Percentiles rank a stretch among this genome's conserved stretches.
phyloP scores from a whole-genome alignment of 1,139 yeast species.

The Kurtzmaniella quercitrusa region DNA sequence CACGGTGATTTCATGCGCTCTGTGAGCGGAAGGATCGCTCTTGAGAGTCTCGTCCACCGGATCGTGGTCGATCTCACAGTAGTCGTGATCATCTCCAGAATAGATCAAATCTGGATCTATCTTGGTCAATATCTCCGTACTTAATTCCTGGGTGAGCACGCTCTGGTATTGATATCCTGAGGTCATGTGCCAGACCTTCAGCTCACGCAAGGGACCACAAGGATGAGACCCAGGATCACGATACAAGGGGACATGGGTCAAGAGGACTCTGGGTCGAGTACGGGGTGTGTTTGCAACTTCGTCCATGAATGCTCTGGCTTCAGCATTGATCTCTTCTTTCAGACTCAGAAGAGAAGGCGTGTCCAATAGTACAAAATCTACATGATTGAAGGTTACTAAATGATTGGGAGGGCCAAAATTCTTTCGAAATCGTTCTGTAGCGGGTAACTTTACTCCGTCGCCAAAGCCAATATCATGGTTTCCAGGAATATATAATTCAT shows the following conservation, averaged over 20 bases:
- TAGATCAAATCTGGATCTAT: conserved; percentile 40
- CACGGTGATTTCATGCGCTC: conserved; percentile 43
- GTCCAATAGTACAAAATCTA: conserved; percentile 45
- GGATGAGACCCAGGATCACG: conserved; percentile 25
- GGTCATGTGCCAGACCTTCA: conserved; percentile 17
- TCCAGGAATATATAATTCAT: conserved; percentile 51
- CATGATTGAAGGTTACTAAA: conserved; percentile 26
- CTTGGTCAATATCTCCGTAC: conserved; percentile 24
- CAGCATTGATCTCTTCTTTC: conserved; percentile 20
- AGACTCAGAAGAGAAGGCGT: conserved; percentile 39
- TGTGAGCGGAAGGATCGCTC: conserved; percentile 9
- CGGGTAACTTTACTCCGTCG: conserved; percentile 35
- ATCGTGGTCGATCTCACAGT: conserved; percentile 44
- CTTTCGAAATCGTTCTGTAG: conserved; percentile 34
- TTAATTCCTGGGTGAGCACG: conserved; percentile 28
- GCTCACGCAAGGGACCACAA: conserved; percentile 48
- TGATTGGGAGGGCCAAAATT: conserved; percentile 41
- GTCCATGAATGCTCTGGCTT: conserved; percentile 29
- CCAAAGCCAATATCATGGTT: conserved; percentile 59
- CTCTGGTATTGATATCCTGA: conserved; percentile 54
- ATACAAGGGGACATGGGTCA: conserved; percentile 49
- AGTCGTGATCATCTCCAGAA: conserved; percentile 55
- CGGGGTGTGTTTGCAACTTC: conserved; percentile 11
- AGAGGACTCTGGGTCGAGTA: conserved; percentile 31
- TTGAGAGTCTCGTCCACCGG: conserved; percentile 8